Conservation (phyloP, 2,329 filamentous ascomycete species). For the Diaporthe amygdali region DNA sequence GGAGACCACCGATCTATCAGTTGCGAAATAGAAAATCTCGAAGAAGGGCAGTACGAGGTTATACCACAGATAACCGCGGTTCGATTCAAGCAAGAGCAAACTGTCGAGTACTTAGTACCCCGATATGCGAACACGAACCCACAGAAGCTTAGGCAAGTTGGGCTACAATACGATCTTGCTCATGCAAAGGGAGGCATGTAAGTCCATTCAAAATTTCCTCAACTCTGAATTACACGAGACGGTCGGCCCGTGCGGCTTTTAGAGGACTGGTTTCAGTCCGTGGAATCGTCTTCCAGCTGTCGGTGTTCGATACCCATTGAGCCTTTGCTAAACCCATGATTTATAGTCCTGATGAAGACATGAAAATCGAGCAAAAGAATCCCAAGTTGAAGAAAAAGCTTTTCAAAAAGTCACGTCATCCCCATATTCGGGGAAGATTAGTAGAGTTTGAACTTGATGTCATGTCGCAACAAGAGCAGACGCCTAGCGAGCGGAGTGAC, state of each 20-base stretch:
- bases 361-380: conserved; percentile 35
- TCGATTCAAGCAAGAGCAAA: conserved; percentile 46
- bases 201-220: not conserved
- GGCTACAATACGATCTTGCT: conserved; percentile 65
- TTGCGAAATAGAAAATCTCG: conserved; percentile 73
- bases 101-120: conserved; percentile 65
- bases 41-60: conserved; percentile 71
- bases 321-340: not conserved
- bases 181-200: conserved; percentile 62
- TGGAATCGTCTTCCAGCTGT: too few relatives aligned
- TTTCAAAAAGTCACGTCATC: not conserved
- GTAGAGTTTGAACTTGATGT: conserved; percentile 35
- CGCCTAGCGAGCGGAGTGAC: not conserved
- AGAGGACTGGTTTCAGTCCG: too few relatives aligned
- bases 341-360: conserved; percentile 48
- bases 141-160: conserved; percentile 68
- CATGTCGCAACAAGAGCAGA: conserved; percentile 27
- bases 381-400: conserved; percentile 34
- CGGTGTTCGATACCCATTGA: not conserved
- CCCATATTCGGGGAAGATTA: not conserved
- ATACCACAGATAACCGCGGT: conserved; percentile 70
- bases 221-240: not conserved
- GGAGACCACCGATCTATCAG: conserved; percentile 68
- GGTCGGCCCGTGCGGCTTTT: too few relatives aligned
- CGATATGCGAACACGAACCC: conserved; percentile 50